Evolutionary conservation across 768 basidiomycete species (phyloP), one percentile per base, ranked within the genome.

Genomic region (Galerina marginata): DNA sequence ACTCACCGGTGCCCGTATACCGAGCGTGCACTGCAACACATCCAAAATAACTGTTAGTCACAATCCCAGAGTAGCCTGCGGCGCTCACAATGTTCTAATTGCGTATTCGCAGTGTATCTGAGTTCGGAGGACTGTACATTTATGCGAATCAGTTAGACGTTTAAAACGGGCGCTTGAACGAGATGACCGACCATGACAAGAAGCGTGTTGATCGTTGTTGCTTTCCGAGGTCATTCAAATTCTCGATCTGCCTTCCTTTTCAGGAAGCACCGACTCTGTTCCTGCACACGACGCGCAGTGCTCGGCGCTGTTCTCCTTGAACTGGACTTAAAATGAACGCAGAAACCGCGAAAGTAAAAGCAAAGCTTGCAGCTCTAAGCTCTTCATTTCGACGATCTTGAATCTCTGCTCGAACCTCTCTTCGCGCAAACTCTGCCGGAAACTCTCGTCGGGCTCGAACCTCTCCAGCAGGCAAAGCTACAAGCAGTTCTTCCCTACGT

Each of bases 61-160:
- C 50, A 37, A 36, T 26, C 25, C 38, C 29, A 26, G 53, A 37
- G 23, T 37, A 58, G 49, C 38, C 47, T 15, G 56, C 54, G 23
- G 26, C 15, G 83, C 94, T 74, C 69, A 96, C 96, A 79, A 76
- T 97, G 95, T 74, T 97, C 95, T 26, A 96, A 77, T 74, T 99
- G 96, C 11, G 96, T 96, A 72, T 96, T 99, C 14, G 94, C 95
- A 0, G 96, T 98, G 71, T 98, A 97, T 68, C 96, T 83, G 4
- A 97, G 82, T 75, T 99, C 96, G 42, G 93, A 95, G 52, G 92
- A 91, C 92, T 93, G 68, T 58, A 53, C 56, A 58, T 49, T 48
- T 20, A 25, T 36, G 48, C 36, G 63, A 9, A 53, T 52, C 38
- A 63, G 61, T 38, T 66, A 50, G 16, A 42, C 39, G 55, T 38